These are phyloP conservation scores for Hyaloraphidium curvatum DNA, from an alignment of 192 early-diverging fungal genomes.

Conservation along the genomic window DNA sequence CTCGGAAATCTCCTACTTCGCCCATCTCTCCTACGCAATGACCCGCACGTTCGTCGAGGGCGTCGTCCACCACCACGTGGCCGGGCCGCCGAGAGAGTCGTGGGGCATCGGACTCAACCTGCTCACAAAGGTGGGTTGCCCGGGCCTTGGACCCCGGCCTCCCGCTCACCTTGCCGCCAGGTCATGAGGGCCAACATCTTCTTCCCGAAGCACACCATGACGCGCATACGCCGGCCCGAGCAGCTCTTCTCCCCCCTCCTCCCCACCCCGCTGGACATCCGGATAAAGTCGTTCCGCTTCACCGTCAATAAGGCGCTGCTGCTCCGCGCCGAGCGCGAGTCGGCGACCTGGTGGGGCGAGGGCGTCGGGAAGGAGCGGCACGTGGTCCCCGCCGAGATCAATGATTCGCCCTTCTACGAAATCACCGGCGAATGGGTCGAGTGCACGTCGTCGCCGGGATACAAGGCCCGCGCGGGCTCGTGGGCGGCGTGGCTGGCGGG, in stretches of 20 bases:
- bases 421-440: background rate
- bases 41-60: too few species aligned
- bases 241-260: background rate
- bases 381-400: background rate
- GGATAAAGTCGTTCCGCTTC: background rate
- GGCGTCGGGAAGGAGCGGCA: background rate
- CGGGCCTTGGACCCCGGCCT: too few species aligned
- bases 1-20: too few species aligned
- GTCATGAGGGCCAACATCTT: too few species aligned
- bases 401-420: background rate
- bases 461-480: background rate
- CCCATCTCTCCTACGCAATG: too few species aligned
- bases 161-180: too few species aligned
- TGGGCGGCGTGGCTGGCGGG: background rate
- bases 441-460: background rate
- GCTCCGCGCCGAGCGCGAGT: background rate
- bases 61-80: too few species aligned
- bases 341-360: background rate
- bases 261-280: background rate
- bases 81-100: too few species aligned
- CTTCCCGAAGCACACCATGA: too few species aligned
- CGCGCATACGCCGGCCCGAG: too few species aligned
- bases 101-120: too few species aligned
- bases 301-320: background rate
- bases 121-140: too few species aligned